Evolutionary conservation across 192 early-diverging fungal genomes (phyloP).

Genomic region (Coemansia sp.): DNA sequence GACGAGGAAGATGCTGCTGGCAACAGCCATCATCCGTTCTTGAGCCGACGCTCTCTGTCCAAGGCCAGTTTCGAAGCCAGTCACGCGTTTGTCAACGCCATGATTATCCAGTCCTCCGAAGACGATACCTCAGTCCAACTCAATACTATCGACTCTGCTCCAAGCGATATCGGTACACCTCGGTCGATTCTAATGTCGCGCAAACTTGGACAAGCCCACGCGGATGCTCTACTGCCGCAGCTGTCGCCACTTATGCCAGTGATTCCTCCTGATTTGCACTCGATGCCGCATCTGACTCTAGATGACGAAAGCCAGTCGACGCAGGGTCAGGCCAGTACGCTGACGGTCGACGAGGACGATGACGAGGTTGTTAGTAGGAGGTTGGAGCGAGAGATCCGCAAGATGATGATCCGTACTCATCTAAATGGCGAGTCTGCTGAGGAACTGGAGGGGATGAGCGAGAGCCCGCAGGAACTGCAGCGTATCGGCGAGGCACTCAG

Average conservation of each 20-base stretch:
- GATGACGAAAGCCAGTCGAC: constrained; percentile 1
- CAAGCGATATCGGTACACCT: constrained; percentile 15
- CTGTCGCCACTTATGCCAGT: constrained; percentile 36
- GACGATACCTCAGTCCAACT: constrained; percentile 6
- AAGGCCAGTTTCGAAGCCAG: constrained; percentile 45
- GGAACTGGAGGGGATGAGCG: constrained; percentile 38
- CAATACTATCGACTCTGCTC: background rate
- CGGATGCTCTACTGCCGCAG: constrained; percentile 48
- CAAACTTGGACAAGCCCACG: constrained; percentile 43
- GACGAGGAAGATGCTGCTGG: background rate
- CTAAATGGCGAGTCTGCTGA: constrained; percentile 14
- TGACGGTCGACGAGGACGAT: constrained; percentile 6
- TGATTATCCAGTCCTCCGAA: constrained; percentile 22
- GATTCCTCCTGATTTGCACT: background rate
- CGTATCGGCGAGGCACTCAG: constrained; percentile 58
- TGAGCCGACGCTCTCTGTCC: constrained; percentile 31
- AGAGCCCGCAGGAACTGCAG: constrained; percentile 37
- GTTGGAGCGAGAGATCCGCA: constrained; percentile 47
- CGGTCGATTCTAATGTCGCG: constrained; percentile 55
- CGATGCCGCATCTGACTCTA: constrained; percentile 35
- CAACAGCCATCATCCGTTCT: constrained; percentile 19
- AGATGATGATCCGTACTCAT: constrained; percentile 43
- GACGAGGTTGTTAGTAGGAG: constrained; percentile 33
- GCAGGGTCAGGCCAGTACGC: background rate
- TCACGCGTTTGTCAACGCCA: constrained; percentile 41